Evolutionary conservation across 169 alveolate genomes (phyloP).

Genomic region (Babesia bigemina): DNA sequence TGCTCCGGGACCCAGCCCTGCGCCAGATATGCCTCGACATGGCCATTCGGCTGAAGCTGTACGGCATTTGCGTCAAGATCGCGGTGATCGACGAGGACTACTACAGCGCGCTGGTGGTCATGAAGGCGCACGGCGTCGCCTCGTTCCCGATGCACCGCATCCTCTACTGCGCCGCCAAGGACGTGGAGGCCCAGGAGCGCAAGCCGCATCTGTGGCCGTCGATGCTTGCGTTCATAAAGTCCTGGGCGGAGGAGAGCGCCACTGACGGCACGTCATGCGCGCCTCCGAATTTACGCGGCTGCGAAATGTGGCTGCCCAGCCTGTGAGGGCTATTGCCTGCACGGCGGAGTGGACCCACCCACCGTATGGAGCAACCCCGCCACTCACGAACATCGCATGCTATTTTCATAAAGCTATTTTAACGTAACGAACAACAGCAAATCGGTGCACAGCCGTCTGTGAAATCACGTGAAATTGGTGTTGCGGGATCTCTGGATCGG

Average conservation of each 20-base stretch:
- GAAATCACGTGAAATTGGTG: too few relatives aligned
- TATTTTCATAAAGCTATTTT: too few relatives aligned
- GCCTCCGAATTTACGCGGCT: constrained; percentile 39
- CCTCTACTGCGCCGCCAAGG: constrained; percentile 55
- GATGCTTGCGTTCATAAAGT: constrained; percentile 38
- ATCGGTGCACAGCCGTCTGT: too few relatives aligned
- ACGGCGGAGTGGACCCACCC: too few relatives aligned
- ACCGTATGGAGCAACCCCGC: too few relatives aligned
- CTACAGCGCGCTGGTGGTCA: constrained; percentile 23
- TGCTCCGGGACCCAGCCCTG: constrained; percentile 16
- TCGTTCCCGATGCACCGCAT: constrained; percentile 43
- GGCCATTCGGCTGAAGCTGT: constrained; percentile 51
- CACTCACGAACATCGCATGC: too few relatives aligned
- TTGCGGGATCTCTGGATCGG: too few relatives aligned
- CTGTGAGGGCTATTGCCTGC: not conserved
- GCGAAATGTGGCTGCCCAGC: constrained; percentile 66
- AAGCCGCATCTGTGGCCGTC: constrained; percentile 55
- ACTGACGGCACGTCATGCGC: constrained; percentile 6
- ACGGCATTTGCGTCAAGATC: constrained; percentile 35
- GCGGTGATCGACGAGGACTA: constrained; percentile 33
- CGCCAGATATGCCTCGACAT: constrained; percentile 55
- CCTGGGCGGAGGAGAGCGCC: constrained; percentile 56
- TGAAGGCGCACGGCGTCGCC: constrained; percentile 20
- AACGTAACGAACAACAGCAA: too few relatives aligned
- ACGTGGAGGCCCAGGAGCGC: constrained; percentile 42